Base-by-base conservation (phyloP, 805 yeast genomes). In the Sugiyamaella chiloensis region DNA sequence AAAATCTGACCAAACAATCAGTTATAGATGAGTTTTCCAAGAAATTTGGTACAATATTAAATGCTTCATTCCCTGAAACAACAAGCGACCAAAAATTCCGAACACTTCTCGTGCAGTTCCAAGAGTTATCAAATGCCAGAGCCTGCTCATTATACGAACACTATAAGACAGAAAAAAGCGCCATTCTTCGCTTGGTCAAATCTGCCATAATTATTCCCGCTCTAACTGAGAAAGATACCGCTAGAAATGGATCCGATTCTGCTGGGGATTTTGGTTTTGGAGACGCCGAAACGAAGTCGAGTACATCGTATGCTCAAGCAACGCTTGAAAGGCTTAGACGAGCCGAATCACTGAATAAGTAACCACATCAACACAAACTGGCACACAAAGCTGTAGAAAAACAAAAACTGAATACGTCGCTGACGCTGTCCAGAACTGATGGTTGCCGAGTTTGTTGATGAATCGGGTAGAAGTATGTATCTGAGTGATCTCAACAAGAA, bases 351-450 rank as follows among this genome's bases (percentile, higher is more conserved):
- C 14, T n/a, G 34, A 19, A 52, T 45, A 79, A 90, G 80, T 51
- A 84, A 69, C 82, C 91, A 82, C 70, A 89, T 80, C 46, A 87
- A 70, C 16, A 80, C 60, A 19, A 85, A 77, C 70, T 91, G 98
- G 60, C 89, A 74, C 12, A 86, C 73, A 59, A 88, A 87, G 6
- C 95, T 82, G 65, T 91, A 91, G 35, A 85, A 72, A 59, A 91
- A 89, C 54, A 91, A 70, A 63, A 86, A 91, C 60, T 91, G 95
- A 50, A 93, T 84, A 56, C 96, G 79, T 51, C 85, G 78, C 64
- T 87, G 83, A 53, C 88, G 78, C 51, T 84, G 85, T 21, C 79
- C 79, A 36, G 80, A 75, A 48, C 84, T 78, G 46, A 87, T 79
- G 16, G 65, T 57, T 11, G 60, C 50, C 5, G 66, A 52, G 9